phyloP scores from a whole-genome alignment of 306 rosid genomes.

The Arachis hypogaea region DNA sequence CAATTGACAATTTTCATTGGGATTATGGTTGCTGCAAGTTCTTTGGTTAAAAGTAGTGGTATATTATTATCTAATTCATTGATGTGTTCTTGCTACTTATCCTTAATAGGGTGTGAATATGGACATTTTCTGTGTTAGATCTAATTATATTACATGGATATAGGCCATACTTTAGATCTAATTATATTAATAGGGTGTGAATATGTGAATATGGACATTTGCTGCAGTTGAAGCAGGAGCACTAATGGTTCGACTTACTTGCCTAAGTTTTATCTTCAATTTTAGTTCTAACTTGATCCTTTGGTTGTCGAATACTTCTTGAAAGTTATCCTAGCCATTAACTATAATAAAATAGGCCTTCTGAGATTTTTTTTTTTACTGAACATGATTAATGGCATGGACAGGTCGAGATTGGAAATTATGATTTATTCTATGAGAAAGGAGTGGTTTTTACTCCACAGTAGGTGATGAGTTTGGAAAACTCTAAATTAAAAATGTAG shows the following conservation, averaged over 20 bases:
- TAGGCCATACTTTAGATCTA: too few species aligned
- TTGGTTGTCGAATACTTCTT: neutral
- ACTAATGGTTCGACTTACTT: slow-evolving; percentile 60
- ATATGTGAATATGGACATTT: too few species aligned
- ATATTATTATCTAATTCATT: too few species aligned
- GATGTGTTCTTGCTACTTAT: too few species aligned
- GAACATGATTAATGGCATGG: slow-evolving; percentile 31
- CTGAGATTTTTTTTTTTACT: neutral
- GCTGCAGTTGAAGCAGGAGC: slow-evolving; percentile 96
- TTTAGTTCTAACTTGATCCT: slow-evolving; percentile 6
- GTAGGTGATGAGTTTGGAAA: slow-evolving; percentile 49
- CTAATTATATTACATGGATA: too few species aligned
- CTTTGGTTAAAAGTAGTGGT: too few species aligned
- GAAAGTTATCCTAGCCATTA: slow-evolving; percentile 19
- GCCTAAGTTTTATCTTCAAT: slow-evolving; percentile 29
- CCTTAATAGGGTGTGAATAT: too few species aligned
- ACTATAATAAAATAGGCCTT: neutral
- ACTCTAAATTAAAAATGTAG: too few species aligned
- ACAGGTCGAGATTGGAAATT: slow-evolving; percentile 95
- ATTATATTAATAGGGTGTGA: too few species aligned
- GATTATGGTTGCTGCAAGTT: too few species aligned
- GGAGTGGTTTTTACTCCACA: slow-evolving; percentile 79
- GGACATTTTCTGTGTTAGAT: too few species aligned
- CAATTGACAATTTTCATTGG: too few species aligned
- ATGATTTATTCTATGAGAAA: slow-evolving; percentile 85